Evolutionary conservation across 345 rosid species (phyloP).

Genomic region (Brassica carinata): DNA sequence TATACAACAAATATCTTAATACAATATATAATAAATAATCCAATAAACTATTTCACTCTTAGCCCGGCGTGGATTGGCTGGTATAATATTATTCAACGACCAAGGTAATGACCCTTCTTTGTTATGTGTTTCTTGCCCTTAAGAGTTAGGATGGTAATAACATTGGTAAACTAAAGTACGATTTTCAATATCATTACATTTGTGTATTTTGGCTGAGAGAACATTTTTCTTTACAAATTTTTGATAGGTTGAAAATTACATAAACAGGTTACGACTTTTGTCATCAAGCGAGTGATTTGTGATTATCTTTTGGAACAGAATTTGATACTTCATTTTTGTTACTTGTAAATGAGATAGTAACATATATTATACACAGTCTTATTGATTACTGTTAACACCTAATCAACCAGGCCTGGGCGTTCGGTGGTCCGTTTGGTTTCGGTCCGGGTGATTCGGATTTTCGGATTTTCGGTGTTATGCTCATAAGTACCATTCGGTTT

Average conservation of each 20-base stretch:
- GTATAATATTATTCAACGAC: not conserved
- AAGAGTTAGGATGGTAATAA: not conserved
- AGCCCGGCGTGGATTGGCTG: too few species aligned
- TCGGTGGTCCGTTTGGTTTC: too few species aligned
- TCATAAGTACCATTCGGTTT: too few species aligned
- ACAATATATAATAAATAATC: not conserved
- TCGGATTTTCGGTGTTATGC: too few species aligned
- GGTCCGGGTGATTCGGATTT: too few species aligned
- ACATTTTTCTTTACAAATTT: not conserved
- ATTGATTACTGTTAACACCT: not conserved
- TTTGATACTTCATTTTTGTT: not conserved
- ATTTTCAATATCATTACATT: not conserved
- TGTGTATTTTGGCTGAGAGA: not conserved
- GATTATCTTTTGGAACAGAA: not conserved
- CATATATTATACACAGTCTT: not conserved
- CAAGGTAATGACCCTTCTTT: slow-evolving; percentile 19
- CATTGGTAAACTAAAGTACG: not conserved
- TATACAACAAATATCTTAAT: not conserved
- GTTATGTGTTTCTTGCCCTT: slow-evolving; percentile 15
- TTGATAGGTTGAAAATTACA: not conserved
- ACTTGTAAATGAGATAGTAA: not conserved
- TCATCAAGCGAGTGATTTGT: not conserved
- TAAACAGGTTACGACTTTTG: not conserved
- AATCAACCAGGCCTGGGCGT: too few species aligned
- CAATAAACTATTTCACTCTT: too few species aligned